phyloP scores from a whole-genome alignment of 2,329 filamentous ascomycete genomes.

The Nannizziopsis arthrosporioides region DNA sequence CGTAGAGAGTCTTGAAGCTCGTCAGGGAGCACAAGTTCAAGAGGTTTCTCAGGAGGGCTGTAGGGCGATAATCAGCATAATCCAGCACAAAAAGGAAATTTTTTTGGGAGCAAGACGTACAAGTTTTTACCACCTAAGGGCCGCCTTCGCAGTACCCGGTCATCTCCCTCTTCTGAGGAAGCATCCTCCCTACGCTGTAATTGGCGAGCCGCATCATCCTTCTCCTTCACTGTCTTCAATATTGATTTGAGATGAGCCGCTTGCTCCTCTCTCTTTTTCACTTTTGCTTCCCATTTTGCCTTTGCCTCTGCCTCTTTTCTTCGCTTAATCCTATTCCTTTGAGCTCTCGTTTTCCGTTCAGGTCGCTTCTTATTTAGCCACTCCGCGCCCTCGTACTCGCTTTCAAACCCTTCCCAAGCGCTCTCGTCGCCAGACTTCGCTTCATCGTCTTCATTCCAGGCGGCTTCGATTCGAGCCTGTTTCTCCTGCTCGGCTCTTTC shows the following conservation, averaged over 20 bases:
- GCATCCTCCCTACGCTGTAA: slow-evolving; percentile 25
- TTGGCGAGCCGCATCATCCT: slow-evolving; percentile 38
- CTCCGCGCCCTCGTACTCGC: slow-evolving; percentile 56
- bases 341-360: slow-evolving; percentile 70
- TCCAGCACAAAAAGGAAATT: neutral
- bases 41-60: slow-evolving; percentile 55
- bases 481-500: slow-evolving; percentile 56
- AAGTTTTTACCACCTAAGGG: slow-evolving; percentile 55
- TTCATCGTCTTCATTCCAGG: slow-evolving; percentile 62
- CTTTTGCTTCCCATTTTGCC: slow-evolving; percentile 61
- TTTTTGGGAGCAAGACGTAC: slow-evolving; percentile 25
- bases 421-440: slow-evolving; percentile 75
- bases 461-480: slow-evolving; percentile 59
- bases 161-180: slow-evolving; percentile 44
- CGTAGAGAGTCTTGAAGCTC: slow-evolving; percentile 72
- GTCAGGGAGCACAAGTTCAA: slow-evolving; percentile 72
- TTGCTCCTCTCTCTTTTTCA: slow-evolving; percentile 63
- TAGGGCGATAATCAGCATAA: slow-evolving; percentile 6
- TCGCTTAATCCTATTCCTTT: slow-evolving; percentile 78
- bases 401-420: slow-evolving; percentile 83
- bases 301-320: slow-evolving; percentile 76
- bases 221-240: slow-evolving; percentile 39
- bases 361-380: slow-evolving; percentile 60
- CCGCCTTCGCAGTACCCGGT: slow-evolving; percentile 55
- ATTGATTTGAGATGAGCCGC: slow-evolving; percentile 60